A percentile compares a stretch with the other conserved stretches of the same genome.
Evolutionary conservation across 305 asterid genomes (phyloP).

Genomic region (Rubia peregrina): DNA sequence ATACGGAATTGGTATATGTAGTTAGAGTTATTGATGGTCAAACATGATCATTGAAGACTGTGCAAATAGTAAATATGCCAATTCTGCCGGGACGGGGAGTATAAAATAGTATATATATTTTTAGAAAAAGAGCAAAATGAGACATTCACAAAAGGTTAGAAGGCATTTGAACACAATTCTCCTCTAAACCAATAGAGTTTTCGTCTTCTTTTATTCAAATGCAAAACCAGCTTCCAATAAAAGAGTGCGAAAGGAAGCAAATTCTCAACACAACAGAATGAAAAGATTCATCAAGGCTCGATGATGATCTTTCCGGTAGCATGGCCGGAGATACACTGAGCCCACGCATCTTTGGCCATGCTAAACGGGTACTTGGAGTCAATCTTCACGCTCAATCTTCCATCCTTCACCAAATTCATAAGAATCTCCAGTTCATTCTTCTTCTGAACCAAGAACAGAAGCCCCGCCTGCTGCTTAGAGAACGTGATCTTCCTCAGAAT

Average conservation of each 20-base stretch:
- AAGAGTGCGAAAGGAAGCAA: neutral
- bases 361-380: conserved; percentile 60
- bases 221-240: neutral
- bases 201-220: neutral
- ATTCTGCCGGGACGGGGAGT: too few species aligned
- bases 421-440: conserved; percentile 32
- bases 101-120: too few species aligned
- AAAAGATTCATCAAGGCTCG: conserved; percentile 17
- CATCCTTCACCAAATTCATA: conserved; percentile 48
- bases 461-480: conserved; percentile 39
- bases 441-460: conserved; percentile 26
- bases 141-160: neutral
- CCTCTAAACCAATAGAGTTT: neutral
- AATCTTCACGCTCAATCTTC: conserved; percentile 49
- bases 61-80: too few species aligned
- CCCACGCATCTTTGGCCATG: conserved; percentile 74
- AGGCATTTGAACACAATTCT: neutral
- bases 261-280: neutral
- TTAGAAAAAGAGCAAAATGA: neutral
- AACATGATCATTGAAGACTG: too few species aligned
- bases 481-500: conserved; percentile 30
- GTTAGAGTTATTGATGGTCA: too few species aligned
- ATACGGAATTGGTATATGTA: too few species aligned
- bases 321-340: conserved; percentile 60
- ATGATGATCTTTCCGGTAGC: conserved; percentile 75